These are phyloP conservation scores for Mucor sp. DNA, from an alignment of 371 early-diverging fungal species.

Conservation along the genomic window DNA sequence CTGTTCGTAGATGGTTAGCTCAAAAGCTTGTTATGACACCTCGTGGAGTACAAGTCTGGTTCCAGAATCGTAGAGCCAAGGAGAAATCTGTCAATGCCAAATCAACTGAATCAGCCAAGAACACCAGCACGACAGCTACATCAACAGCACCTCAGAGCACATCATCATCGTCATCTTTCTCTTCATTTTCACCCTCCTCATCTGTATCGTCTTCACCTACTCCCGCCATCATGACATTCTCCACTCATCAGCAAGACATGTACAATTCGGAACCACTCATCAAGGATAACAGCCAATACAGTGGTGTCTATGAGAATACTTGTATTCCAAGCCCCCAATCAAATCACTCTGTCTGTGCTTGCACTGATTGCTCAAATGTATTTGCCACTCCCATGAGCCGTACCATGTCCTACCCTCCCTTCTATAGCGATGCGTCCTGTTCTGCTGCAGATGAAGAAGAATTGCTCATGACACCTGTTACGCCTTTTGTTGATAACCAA, in stretches of 20 bases:
- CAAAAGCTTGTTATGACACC: constrained; percentile 81
- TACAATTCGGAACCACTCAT: constrained; percentile 4
- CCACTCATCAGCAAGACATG: neutral
- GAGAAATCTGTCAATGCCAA: constrained; percentile 18
- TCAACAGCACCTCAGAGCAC: neutral
- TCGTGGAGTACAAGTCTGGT: constrained; percentile 96
- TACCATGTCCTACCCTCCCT: constrained; percentile 21
- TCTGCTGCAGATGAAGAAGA: constrained; percentile 25
- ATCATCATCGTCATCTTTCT: neutral
- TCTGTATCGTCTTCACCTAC: neutral
- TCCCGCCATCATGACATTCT: neutral
- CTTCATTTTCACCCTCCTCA: neutral
- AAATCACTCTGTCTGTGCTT: constrained; percentile 3
- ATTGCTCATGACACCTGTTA: constrained; percentile 29
- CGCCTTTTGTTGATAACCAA: constrained; percentile 17
- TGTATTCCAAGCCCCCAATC: neutral
- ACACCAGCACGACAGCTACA: neutral
- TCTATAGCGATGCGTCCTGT: constrained; percentile 17
- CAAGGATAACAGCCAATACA: neutral
- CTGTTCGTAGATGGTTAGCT: constrained; percentile 66
- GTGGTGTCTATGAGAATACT: neutral
- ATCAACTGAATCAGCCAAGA: neutral
- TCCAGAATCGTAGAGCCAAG: constrained; percentile 97
- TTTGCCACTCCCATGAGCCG: constrained; percentile 23
- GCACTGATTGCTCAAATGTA: constrained; percentile 10